Evolutionary conservation across 768 basidiomycete species (phyloP).

Genomic region (Collybiopsis confluens): DNA sequence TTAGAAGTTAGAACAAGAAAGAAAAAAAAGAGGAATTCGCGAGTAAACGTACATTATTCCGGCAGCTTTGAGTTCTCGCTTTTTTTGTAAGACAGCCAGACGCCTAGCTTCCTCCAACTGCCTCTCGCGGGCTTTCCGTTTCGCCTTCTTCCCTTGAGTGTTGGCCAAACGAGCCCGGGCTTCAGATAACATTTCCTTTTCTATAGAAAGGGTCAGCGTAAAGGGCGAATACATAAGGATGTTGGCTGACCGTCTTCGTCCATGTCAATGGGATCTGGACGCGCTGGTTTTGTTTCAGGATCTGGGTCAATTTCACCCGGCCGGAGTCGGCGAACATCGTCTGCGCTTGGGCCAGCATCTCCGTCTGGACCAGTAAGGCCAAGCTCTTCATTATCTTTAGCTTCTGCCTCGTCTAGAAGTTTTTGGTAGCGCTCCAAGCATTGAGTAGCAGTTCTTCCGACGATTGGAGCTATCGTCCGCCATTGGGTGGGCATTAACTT

Average conservation of each 20-base stretch:
- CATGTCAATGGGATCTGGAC: constrained; percentile 99
- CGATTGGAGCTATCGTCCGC: constrained; percentile 98
- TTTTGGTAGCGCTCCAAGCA: constrained; percentile 99
- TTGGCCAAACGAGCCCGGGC: constrained; percentile 97
- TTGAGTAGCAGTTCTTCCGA: constrained; percentile 95
- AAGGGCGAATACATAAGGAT: neutral
- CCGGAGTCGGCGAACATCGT: constrained; percentile 82
- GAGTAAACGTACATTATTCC: constrained; percentile 78
- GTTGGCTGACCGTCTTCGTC: constrained; percentile 81
- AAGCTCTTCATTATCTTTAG: constrained; percentile 92
- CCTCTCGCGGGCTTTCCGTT: constrained; percentile 95
- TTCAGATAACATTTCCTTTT: constrained; percentile 99
- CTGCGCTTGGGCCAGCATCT: constrained; percentile 85
- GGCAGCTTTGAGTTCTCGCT: constrained; percentile 94
- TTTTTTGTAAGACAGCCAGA: constrained; percentile 94
- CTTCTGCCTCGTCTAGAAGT: constrained; percentile 94
- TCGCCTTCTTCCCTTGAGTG: constrained; percentile 99
- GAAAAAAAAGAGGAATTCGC: neutral
- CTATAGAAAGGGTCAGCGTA: constrained; percentile 32
- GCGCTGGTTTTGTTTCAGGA: constrained; percentile 96
- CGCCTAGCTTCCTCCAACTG: constrained; percentile 95
- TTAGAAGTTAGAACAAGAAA: constrained; percentile 5
- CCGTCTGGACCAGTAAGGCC: constrained; percentile 81
- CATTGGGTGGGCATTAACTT: constrained; percentile 99
- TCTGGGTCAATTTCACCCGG: constrained; percentile 99